Percentiles rank a stretch among this genome's conserved stretches.
These are phyloP conservation scores for Blastobotrys capitulatus DNA, from an alignment of 1,139 yeast species.

Conservation along the genomic window DNA sequence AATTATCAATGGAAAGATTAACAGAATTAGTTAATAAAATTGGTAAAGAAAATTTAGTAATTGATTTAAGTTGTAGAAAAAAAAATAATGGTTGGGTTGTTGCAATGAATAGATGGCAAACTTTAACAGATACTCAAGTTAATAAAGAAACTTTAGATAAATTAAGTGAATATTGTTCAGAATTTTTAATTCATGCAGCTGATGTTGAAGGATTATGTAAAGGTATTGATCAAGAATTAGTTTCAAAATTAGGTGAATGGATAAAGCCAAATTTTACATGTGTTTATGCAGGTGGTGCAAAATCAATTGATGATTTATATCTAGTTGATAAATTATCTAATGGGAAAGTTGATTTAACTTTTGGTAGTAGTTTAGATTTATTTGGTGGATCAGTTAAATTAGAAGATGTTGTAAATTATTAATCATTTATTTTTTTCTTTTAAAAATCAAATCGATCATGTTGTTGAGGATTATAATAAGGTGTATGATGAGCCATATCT, in stretches of 20 bases:
- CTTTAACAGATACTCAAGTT: conserved; percentile 62
- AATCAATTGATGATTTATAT: conserved; percentile 58
- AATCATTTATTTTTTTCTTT: too few species aligned
- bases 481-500: background rate
- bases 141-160: conserved; percentile 46
- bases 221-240: conserved; percentile 83
- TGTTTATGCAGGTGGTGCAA: conserved; percentile 98
- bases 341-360: conserved; percentile 86
- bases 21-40: conserved; percentile 43
- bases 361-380: conserved; percentile 87
- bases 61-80: conserved; percentile 81
- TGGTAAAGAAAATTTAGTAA: conserved; percentile 68
- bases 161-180: conserved; percentile 66
- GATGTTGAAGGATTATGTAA: conserved; percentile 95
- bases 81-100: conserved; percentile 63
- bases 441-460: background rate
- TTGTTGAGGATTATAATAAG: conserved; percentile 2
- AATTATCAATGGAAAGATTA: conserved; percentile 55
- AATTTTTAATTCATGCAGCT: conserved; percentile 92
- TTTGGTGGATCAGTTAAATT: conserved; percentile 79
- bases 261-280: conserved; percentile 54
- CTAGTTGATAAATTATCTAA: conserved; percentile 60
- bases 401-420: conserved; percentile 61
- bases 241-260: conserved; percentile 72
- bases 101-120: conserved; percentile 97